Percentiles rank a stretch among this genome's conserved stretches.
These are phyloP conservation scores for Leptodontidium sp. DNA, from an alignment of 2,329 filamentous ascomycete species.

Conservation along the genomic window DNA sequence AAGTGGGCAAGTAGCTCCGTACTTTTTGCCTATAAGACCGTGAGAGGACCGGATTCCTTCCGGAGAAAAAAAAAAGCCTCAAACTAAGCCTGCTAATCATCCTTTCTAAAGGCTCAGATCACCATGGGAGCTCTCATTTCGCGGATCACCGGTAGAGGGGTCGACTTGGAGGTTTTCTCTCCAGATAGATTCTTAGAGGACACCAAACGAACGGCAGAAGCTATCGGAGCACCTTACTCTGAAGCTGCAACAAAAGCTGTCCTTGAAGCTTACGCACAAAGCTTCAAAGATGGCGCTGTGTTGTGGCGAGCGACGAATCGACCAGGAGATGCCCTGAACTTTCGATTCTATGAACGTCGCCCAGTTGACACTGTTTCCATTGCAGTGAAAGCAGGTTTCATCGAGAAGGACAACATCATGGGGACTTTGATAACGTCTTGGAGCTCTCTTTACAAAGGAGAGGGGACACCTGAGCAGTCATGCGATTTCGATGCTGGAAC, in stretches of 20 bases:
- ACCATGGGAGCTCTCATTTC: background rate
- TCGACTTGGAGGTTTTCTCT: background rate
- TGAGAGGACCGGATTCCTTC: background rate
- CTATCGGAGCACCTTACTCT: background rate
- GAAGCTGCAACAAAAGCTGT: background rate
- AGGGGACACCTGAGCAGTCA: background rate
- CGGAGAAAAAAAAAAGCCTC: background rate
- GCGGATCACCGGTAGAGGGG: too few relatives aligned
- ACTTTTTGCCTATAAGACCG: background rate
- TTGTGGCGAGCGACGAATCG: constrained; percentile 7
- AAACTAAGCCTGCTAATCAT: background rate
- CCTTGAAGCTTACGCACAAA: constrained; percentile 1
- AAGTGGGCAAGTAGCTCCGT: background rate
- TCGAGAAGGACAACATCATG: constrained; percentile 8
- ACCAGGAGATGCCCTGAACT: constrained; percentile 8
- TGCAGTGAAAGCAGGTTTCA: background rate
- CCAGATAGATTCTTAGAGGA: constrained; percentile 1
- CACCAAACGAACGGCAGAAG: background rate
- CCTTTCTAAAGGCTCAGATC: background rate
- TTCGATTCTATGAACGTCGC: constrained; percentile 5
- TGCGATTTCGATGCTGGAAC: constrained; percentile 9
- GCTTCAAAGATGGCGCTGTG: constrained; percentile 11
- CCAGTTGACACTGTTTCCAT: constrained; percentile 1
- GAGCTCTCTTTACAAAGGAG: constrained; percentile 4
- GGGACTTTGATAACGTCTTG: constrained; percentile 4